Evolutionary conservation across 1,284 basidiomycete species (phyloP).

Genomic region (Boletus semigastroideus): DNA sequence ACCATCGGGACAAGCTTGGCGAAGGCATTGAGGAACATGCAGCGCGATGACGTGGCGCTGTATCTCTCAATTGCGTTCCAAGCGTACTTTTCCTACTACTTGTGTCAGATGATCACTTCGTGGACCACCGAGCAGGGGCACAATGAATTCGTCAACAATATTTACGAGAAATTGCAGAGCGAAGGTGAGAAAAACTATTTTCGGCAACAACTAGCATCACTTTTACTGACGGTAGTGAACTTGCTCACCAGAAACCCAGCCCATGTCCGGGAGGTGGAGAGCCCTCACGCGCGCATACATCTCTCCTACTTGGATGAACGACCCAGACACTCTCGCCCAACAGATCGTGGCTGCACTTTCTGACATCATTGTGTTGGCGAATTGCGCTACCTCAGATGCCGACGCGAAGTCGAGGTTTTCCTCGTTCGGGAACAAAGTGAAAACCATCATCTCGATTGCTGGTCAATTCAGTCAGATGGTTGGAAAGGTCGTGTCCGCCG

Average conservation of each 20-base stretch:
- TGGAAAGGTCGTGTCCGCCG: slow-evolving; percentile 12
- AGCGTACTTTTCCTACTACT: slow-evolving; percentile 1
- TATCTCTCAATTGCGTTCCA: slow-evolving; percentile 16
- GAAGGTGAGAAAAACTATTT: neutral
- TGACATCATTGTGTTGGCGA: slow-evolving; percentile 8
- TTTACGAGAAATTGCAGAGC: slow-evolving; percentile 6
- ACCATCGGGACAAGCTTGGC: slow-evolving; percentile 1
- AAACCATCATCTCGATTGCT: slow-evolving; percentile 7
- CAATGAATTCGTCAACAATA: neutral
- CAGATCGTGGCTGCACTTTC: slow-evolving; percentile 2
- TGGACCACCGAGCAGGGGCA: slow-evolving; percentile 10
- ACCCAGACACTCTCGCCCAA: neutral
- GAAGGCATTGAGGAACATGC: neutral
- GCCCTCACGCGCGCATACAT: slow-evolving; percentile 18
- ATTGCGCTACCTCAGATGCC: slow-evolving; percentile 1
- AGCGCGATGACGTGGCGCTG: neutral
- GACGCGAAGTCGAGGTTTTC: neutral
- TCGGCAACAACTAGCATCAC: neutral
- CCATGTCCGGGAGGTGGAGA: slow-evolving; percentile 13
- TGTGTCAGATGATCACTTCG: slow-evolving; percentile 7
- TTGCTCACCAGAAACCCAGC: slow-evolving; percentile 6
- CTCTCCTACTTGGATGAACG: neutral
- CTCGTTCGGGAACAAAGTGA: slow-evolving; percentile 8
- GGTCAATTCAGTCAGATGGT: slow-evolving; percentile 9
- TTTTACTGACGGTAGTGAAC: neutral